Evolutionary conservation across 2,329 filamentous ascomycete genomes (phyloP), one percentile per base, ranked within the genome.

Genomic region (Trichoderma sp.): DNA sequence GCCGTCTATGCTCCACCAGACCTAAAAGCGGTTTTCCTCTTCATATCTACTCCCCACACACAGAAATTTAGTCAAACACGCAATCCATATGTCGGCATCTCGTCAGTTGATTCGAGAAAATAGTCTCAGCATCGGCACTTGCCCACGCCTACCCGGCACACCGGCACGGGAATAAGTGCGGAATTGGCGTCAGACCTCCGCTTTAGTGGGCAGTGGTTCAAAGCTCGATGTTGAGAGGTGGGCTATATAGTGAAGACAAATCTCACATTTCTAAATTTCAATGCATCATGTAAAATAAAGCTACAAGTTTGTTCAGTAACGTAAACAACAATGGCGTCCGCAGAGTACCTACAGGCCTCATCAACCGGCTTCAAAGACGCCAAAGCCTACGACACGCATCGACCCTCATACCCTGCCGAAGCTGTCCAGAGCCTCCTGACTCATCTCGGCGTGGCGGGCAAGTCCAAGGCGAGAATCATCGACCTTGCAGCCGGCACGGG

Each of bases 401-500:
- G 91, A 16, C 91, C 92, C 1, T 87, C 88, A 0, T 93, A 93
- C 77, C 85, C 87, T 1, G 72, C 82, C 0, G 83, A 84, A 68
- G 87, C 88, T 5, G 86, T 92, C 16, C 80, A 86, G 24, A 78
- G 80, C 43, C 85, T 94, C 21, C 84, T 94, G 4, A 73, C 76
- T 19, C 81, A 84, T 60, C 80, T 91, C n/a, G 79, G 81, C 6
- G 77, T 92, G 10, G 79, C 82, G 33, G 83, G 81, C 31, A 74
- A 82, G 21, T 63, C 78, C 7, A 79, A 81, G 57, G 84, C 85
- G 16, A 83, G 79, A 56, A 79, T 92, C 52, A 77, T 92, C 29
- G 90, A 92, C 76, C 81, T 92, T 21, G 90, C 86, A 1, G 88
- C 89, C 3, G 90, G 90, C 0, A 92, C 90, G 0, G 91, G 91